Evolutionary conservation across 495 filamentous ascomycete species (phyloP).

Genomic region (Trypethelium eluteriae): DNA sequence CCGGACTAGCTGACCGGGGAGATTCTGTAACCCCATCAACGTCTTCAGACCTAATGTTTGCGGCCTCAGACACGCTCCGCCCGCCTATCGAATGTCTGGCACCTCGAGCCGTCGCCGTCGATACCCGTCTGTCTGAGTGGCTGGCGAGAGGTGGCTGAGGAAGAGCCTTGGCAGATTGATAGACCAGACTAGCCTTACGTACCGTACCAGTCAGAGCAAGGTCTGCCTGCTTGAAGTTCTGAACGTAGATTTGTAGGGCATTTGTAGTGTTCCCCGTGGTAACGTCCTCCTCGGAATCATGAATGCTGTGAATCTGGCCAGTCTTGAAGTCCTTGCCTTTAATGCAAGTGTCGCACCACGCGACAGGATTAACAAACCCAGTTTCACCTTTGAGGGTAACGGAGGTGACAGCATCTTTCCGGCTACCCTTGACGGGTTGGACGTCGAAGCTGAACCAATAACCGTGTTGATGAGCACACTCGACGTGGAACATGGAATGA

Average conservation of each 20-base stretch:
- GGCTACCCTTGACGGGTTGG: slow-evolving; percentile 77
- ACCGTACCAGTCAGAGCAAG: slow-evolving; percentile 81
- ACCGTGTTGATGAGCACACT: slow-evolving; percentile 76
- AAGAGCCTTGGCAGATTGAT: slow-evolving; percentile 41
- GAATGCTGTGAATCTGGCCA: slow-evolving; percentile 59
- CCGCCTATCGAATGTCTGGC: neutral
- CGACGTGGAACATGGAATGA: slow-evolving; percentile 72
- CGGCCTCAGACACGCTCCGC: slow-evolving; percentile 23
- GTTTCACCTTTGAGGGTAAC: slow-evolving; percentile 68
- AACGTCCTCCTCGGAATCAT: slow-evolving; percentile 57
- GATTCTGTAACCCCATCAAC: slow-evolving; percentile 14
- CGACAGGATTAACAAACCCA: slow-evolving; percentile 65
- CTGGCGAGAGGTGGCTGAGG: slow-evolving; percentile 26
- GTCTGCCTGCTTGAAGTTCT: slow-evolving; percentile 91
- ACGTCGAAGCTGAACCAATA: slow-evolving; percentile 86
- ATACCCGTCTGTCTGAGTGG: slow-evolving; percentile 37
- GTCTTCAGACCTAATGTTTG: slow-evolving; percentile 24
- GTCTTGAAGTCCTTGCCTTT: slow-evolving; percentile 71
- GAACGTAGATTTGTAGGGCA: slow-evolving; percentile 76
- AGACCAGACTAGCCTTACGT: slow-evolving; percentile 69
- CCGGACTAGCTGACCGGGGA: slow-evolving; percentile 1
- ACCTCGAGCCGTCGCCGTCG: slow-evolving; percentile 20
- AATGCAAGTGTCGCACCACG: slow-evolving; percentile 57
- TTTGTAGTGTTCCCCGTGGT: slow-evolving; percentile 44
- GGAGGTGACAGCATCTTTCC: slow-evolving; percentile 62